Base-by-base conservation (phyloP, 768 basidiomycete genomes). In the Saitozyma podzolica region DNA sequence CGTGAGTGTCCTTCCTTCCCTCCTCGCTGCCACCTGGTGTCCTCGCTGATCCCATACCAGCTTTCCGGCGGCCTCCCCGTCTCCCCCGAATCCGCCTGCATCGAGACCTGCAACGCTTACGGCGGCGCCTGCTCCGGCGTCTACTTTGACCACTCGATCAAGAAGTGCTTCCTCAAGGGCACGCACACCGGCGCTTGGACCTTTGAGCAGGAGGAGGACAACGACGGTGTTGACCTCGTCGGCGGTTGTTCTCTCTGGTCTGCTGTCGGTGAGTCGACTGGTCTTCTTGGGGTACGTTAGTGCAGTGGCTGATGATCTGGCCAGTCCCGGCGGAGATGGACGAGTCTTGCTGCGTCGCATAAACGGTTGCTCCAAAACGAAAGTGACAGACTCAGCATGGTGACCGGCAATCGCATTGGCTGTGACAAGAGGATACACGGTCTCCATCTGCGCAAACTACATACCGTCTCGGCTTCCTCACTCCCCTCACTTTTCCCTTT, bases 161-260 rank as follows among this genome's bases (percentile, higher is more conserved):
- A 54, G 19, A 53, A 58, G 49, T 70, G 65, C 53, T 65, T 47
- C 50, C 59, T 70, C 50, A 70, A 70, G 47, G 69, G 69, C 11
- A 53, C 39, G 47, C 62, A 64, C 20, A 61, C 58, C 6, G 53
- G 39, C 39, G 50, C 14, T 10, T 69, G 68, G 68, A 14, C 40
- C 45, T 69, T 69, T 47, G 40, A 40, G 4, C 54, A 54, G n/a
- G 58, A 54, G 1, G 55, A 51, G 0, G 16, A 60, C 10, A 63
- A 62, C n/a, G 65, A 56, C 37, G 66, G 59, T 19, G 50, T 57
- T 0, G 66, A 65, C 51, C 53, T 71, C 11, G 50, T 71, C 10
- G 69, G 69, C 16, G 69, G 66, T 16, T 71, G 69, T 61, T 52
- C 61, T 6, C 50, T 61, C 8, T 71, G 69, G 69, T 40, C 56